Evolutionary conservation across 495 filamentous ascomycete species (phyloP).

Genomic region (Penicillium lividum): DNA sequence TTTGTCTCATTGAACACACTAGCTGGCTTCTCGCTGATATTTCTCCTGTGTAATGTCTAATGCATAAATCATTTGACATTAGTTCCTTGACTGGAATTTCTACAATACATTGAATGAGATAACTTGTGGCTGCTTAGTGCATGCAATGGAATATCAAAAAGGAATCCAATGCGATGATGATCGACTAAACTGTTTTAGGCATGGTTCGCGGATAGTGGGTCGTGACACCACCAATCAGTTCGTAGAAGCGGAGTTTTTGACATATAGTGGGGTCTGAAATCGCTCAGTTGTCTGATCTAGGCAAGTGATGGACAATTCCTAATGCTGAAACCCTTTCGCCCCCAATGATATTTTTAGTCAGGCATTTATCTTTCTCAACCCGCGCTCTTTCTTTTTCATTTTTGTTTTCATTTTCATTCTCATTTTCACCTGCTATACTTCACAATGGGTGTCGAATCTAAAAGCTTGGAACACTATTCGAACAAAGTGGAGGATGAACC

Average conservation of each 20-base stretch:
- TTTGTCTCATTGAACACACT: too few relatives aligned
- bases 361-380: not conserved
- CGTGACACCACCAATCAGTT: not conserved
- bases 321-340: not conserved
- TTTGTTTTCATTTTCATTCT: not conserved
- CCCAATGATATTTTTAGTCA: too few relatives aligned
- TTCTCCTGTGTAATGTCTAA: too few relatives aligned
- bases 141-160: not conserved
- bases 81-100: too few relatives aligned
- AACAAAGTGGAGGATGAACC: not conserved
- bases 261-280: not conserved
- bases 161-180: not conserved
- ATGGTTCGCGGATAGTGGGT: not conserved
- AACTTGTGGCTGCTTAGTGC: not conserved
- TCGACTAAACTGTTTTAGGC: not conserved
- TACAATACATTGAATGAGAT: too few relatives aligned
- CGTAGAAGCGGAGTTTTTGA: not conserved
- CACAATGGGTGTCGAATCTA: not conserved
- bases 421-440: not conserved
- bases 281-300: not conserved
- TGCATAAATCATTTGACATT: too few relatives aligned
- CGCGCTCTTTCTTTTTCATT: too few relatives aligned
- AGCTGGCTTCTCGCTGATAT: too few relatives aligned
- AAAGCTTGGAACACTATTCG: not conserved
- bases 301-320: not conserved